Evolutionary conservation across 2,329 filamentous ascomycete genomes (phyloP), one percentile per base, ranked within the genome.

Genomic region (Fusarium anguioides): DNA sequence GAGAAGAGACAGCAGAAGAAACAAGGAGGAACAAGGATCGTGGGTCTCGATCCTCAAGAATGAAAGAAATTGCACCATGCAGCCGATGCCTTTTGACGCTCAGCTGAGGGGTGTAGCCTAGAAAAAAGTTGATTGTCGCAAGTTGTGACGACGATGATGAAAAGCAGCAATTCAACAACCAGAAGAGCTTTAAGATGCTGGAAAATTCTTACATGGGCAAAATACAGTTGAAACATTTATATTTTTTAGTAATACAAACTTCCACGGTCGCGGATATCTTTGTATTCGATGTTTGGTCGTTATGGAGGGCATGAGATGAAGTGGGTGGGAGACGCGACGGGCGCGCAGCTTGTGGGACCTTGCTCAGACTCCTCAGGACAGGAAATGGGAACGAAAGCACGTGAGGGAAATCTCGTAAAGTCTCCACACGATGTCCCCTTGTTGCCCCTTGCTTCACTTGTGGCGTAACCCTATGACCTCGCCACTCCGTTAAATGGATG

Each of bases 351-450:
- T 72, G 76, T 73, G 75, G 75, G 72, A 70, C 74, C 65, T 62
- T 64, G 52, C 35, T 35, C 21, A 26, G 23, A 71, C 54, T 68
- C 66, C 63, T 73, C 78, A 75, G 79, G 77, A 81, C 79, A 77
- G 79, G 77, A 81, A 74, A 73, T 76, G 73, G 72, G 73, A 80
- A 77, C 80, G 80, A 78, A 79, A 77, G 75, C 80, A 81, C 80
- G 80, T 81, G 80, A 81, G 72, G 31, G n/a, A 8, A 20, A n/a
- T 47, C 60, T 68, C 45, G 63, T 71, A 72, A 56, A 48, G 39
- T 24, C 20, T 29, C 65, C 65, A 69, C 65, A 41, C 7, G 20
- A 41, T 29, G 50, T 62, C 41, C 66, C 58, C 55, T 50, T 45
- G 20, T 47, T 39, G 10, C 44, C 66, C 64, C 66, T 70, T 68